A percentile compares a stretch with the other conserved stretches of the same genome.
Evolutionary conservation across 495 filamentous ascomycete genomes (phyloP).

Genomic region (Penicillium parvum): DNA sequence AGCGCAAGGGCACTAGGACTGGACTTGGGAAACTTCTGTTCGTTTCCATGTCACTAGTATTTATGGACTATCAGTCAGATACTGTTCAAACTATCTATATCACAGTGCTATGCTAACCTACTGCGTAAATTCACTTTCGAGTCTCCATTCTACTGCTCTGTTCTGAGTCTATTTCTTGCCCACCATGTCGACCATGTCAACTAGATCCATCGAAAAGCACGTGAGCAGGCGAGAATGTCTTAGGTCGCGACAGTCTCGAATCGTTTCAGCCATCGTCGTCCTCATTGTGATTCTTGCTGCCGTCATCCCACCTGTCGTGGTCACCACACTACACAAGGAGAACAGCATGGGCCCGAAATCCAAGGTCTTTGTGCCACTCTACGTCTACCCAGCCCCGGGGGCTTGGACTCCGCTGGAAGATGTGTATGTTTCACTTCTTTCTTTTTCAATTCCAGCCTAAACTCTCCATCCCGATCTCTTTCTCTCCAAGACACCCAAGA

Average conservation of each 20-base stretch:
- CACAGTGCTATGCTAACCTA: slow-evolving; percentile 3
- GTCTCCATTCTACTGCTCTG: too few relatives aligned
- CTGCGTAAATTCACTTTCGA: too few relatives aligned
- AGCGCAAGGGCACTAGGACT: slow-evolving; percentile 1
- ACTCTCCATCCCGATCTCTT: slow-evolving; percentile 6
- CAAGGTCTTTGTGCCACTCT: slow-evolving; percentile 50
- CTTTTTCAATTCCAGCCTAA: slow-evolving; percentile 15
- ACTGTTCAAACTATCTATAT: too few relatives aligned
- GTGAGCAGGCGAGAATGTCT: slow-evolving; percentile 33
- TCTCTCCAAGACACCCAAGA: slow-evolving; percentile 9
- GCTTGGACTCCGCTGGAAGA: slow-evolving; percentile 49
- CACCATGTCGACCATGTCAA: slow-evolving; percentile 15
- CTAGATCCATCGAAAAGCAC: slow-evolving; percentile 30
- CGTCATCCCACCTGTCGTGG: slow-evolving; percentile 33
- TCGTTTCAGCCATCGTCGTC: slow-evolving; percentile 21
- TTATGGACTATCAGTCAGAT: background rate
- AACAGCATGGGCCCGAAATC: slow-evolving; percentile 42
- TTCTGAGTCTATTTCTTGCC: slow-evolving; percentile 2
- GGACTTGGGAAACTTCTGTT: slow-evolving; percentile 1
- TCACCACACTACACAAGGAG: slow-evolving; percentile 30
- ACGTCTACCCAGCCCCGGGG: slow-evolving; percentile 49
- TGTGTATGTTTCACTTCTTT: slow-evolving; percentile 40
- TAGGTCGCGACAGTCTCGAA: slow-evolving; percentile 27
- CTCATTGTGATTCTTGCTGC: slow-evolving; percentile 32
- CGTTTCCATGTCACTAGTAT: slow-evolving; percentile 6